phyloP scores from a whole-genome alignment of 257 asterid species.

The Jasminum sambac region DNA sequence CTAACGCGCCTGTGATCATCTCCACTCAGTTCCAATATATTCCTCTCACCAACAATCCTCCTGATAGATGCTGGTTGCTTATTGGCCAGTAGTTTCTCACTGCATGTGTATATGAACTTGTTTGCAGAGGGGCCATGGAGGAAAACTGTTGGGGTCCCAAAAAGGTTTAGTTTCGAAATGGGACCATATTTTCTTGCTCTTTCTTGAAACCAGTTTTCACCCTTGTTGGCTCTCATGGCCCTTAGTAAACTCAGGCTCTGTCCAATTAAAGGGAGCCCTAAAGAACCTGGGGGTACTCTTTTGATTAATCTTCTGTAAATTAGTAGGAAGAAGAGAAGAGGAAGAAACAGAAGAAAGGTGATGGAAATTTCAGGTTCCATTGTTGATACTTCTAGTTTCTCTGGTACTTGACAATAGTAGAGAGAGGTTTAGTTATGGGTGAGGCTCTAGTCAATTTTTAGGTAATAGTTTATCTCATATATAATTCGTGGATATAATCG shows the following conservation, averaged over 20 bases:
- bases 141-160: conserved; percentile 23
- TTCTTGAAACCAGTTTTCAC: conserved; percentile 21
- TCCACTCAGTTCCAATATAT: conserved; percentile 24
- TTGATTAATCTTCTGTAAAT: not conserved
- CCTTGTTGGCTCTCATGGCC: conserved; percentile 23
- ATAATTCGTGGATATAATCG: too few species aligned
- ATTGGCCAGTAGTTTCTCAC: conserved; percentile 6
- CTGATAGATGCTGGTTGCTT: conserved; percentile 24
- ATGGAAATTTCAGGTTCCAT: not conserved
- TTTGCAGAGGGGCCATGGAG: conserved; percentile 24
- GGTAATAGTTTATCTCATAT: too few species aligned
- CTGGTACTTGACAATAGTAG: not conserved
- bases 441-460: not conserved
- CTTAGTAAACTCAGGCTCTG: conserved; percentile 20
- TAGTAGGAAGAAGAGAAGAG: not conserved
- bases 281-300: conserved; percentile 22
- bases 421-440: not conserved
- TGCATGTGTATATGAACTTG: conserved; percentile 25
- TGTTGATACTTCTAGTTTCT: not conserved
- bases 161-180: conserved; percentile 24
- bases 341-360: not conserved
- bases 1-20: conserved; percentile 24
- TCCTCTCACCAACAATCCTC: conserved; percentile 23
- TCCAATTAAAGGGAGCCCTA: conserved; percentile 26
- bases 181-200: conserved; percentile 20